Evolutionary conservation across 495 filamentous ascomycete genomes (phyloP), one percentile per base, ranked within the genome.

Genomic region (Xylaria scruposa): DNA sequence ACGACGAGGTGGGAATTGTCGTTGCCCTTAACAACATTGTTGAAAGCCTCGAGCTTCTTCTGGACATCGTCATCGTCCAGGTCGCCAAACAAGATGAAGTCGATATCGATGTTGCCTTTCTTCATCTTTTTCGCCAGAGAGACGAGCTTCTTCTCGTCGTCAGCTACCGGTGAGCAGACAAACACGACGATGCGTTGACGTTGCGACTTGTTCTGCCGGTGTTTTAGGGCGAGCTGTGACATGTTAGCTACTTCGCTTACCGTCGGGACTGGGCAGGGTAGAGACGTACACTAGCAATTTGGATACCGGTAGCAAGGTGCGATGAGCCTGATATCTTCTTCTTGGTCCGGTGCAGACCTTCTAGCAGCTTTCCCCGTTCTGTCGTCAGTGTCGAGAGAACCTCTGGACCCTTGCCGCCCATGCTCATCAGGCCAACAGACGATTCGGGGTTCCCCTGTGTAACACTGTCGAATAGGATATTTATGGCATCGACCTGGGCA

Each of bases 51-150:
- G 59, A 98, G 88, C 85, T 98, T 99, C 74, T 82, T 80, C 79
- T 94, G 91, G 59, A 91, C 94, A 68, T 92, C 94, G 62, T 97
- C 94, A 73, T 94, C 92, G 67, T 94, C 91, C 36, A 97, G 86
- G 73, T 99, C 96, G 63, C 96, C 96, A 77, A 99, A 98, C 51
- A 94, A 89, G 73, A 99, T 88, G 76, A 99, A 93, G 77, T 99
- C 96, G 77, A 99, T 93, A 66, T 90, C 92, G 68, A 97, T 91
- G 77, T 91, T 93, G 79, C 89, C 90, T 87, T 99, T 99, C 91
- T 97, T 98, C 95, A 98, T 97, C 84, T 95, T 95, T 84, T 93
- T 97, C 17, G 95, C 94, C 15, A 98, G 88, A 79, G 94, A 95
- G 72, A 97, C 88, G 0, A 99, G 88, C 17, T 89, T 88, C 83